phyloP scores from a whole-genome alignment of 2,329 filamentous ascomycete species.

The Mycosphaerella arachidis region DNA sequence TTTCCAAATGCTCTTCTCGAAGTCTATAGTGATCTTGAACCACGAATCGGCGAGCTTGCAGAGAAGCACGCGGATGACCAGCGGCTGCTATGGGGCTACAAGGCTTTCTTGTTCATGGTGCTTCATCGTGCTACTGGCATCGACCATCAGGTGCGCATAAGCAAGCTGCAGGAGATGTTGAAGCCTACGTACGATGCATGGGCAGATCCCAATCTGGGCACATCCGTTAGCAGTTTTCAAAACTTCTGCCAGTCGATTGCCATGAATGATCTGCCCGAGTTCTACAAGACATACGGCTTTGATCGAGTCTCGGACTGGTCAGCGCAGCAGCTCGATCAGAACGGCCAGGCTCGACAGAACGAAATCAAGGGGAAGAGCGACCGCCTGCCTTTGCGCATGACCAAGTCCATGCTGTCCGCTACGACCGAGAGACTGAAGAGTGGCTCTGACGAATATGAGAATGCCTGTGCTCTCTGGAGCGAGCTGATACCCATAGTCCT shows the following conservation, averaged over 20 bases:
- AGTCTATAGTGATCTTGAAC: slow-evolving; percentile 79
- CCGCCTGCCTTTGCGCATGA: slow-evolving; percentile 74
- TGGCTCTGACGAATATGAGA: slow-evolving; percentile 65
- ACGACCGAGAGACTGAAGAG: slow-evolving; percentile 86
- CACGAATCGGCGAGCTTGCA: slow-evolving; percentile 75
- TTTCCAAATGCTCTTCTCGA: slow-evolving; percentile 87
- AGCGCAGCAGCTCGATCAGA: slow-evolving; percentile 66
- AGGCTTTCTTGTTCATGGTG: slow-evolving; percentile 89
- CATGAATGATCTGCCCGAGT: slow-evolving; percentile 74
- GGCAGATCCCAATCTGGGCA: slow-evolving; percentile 65
- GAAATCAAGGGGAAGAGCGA: slow-evolving; percentile 72
- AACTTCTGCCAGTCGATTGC: slow-evolving; percentile 77
- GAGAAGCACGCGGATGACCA: slow-evolving; percentile 70
- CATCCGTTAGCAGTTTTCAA: slow-evolving; percentile 66
- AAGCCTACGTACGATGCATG: slow-evolving; percentile 77
- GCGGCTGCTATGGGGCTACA: slow-evolving; percentile 78
- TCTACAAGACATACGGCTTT: slow-evolving; percentile 68
- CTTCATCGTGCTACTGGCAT: slow-evolving; percentile 77
- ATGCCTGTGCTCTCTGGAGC: slow-evolving; percentile 78
- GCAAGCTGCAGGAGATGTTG: slow-evolving; percentile 71
- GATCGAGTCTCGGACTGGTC: slow-evolving; percentile 81
- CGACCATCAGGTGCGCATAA: slow-evolving; percentile 64
- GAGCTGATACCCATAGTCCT: slow-evolving; percentile 76
- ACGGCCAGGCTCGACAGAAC: slow-evolving; percentile 73
- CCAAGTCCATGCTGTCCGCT: slow-evolving; percentile 86